Conservation (phyloP, 31 red algal genomes). For the Asparagopsis taxiformis region DNA sequence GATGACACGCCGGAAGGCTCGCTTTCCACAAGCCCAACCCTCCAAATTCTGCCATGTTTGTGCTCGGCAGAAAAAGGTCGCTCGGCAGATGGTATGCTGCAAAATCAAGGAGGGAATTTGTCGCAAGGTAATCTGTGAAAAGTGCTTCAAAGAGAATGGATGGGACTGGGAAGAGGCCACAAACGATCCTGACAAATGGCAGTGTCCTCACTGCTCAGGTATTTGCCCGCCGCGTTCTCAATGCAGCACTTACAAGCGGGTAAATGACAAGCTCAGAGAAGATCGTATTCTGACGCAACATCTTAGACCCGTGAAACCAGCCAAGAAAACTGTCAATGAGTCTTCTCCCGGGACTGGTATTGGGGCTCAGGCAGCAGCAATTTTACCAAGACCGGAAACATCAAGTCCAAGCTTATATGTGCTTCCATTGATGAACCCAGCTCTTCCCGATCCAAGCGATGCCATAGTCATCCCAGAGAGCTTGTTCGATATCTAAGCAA, state of each 20-base stretch:
- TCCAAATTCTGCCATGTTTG: neutral
- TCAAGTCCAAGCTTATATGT: neutral
- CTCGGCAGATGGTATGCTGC: constrained; percentile 1
- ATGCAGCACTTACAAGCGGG: constrained; percentile 1
- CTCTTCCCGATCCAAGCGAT: neutral
- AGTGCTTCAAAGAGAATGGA: neutral
- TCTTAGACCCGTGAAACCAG: neutral
- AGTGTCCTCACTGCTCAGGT: neutral
- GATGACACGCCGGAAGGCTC: neutral
- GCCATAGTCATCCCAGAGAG: neutral
- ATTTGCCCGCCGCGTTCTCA: neutral
- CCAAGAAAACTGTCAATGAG: neutral
- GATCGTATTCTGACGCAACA: neutral
- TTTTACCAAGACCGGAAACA: neutral
- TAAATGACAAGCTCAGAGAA: neutral
- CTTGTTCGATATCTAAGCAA: neutral
- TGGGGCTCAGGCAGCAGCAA: neutral
- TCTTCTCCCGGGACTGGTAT: neutral
- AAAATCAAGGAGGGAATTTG: neutral
- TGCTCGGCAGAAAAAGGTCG: neutral
- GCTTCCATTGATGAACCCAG: neutral
- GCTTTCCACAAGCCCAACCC: neutral
- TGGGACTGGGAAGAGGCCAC: neutral
- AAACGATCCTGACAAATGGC: neutral
- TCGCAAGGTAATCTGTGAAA: neutral